Conservation (phyloP, 2,329 filamentous ascomycete genomes). For the Colletotrichum plurivorum region DNA sequence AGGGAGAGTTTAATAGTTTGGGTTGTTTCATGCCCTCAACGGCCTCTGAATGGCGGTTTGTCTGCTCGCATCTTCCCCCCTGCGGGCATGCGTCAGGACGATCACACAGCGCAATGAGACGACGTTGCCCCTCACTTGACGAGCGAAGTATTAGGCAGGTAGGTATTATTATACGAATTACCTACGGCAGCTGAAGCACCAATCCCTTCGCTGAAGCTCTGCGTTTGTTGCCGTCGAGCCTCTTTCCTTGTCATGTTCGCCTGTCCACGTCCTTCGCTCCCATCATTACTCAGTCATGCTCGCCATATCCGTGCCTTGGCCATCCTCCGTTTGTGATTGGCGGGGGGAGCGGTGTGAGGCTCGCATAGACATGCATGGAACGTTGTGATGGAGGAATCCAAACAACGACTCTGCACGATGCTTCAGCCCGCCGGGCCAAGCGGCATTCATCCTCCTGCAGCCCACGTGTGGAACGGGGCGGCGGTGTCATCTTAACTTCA, state of each 20-base stretch:
- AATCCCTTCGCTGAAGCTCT: too few relatives aligned
- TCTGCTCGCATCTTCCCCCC: not conserved
- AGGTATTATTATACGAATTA: too few relatives aligned
- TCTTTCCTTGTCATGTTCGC: not conserved
- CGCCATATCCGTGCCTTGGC: not conserved
- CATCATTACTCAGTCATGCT: not conserved
- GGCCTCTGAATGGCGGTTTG: conserved; percentile 11
- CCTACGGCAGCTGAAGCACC: too few relatives aligned
- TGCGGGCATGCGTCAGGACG: not conserved
- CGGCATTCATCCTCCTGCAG: conserved; percentile 1
- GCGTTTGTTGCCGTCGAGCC: not conserved
- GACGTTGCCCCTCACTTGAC: conserved; percentile 25
- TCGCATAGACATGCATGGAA: not conserved
- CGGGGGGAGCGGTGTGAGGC: too few relatives aligned
- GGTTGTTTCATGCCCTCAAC: conserved; percentile 37
- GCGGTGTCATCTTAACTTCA: not conserved
- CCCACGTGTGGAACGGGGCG: conserved; percentile 6
- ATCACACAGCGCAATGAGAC: conserved; percentile 22
- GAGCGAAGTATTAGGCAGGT: not conserved
- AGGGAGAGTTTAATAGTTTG: conserved; percentile 26
- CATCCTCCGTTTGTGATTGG: conserved; percentile 9
- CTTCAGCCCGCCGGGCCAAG: not conserved
- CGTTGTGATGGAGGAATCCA: too few relatives aligned
- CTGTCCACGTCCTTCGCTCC: not conserved
- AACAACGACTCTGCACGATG: too few relatives aligned